Percentiles rank a stretch among this genome's conserved stretches.
Evolutionary conservation across 2,329 filamentous ascomycete species (phyloP).

Genomic region (Bertia moriformis): DNA sequence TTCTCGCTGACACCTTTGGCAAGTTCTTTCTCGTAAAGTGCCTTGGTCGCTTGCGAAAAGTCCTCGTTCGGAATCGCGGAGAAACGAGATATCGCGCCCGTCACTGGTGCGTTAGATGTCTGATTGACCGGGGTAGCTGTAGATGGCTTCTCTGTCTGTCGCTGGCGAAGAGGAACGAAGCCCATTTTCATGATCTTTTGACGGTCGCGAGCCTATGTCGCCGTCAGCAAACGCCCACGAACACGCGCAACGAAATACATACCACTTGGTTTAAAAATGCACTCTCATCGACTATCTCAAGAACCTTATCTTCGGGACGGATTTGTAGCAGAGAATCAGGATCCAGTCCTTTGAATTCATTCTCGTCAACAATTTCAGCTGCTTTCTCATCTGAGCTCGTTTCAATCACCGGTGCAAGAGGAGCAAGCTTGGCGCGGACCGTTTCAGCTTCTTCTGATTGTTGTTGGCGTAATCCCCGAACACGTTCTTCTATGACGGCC

Average conservation of each 20-base stretch:
- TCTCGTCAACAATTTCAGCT: background rate
- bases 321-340: background rate
- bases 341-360: background rate
- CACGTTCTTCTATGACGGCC: conserved; percentile 56
- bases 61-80: conserved; percentile 58
- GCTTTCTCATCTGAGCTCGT: conserved; percentile 1
- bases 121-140: conserved; percentile 14
- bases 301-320: background rate
- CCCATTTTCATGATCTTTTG: conserved; percentile 1
- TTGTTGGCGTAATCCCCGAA: conserved; percentile 49
- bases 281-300: background rate
- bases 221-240: background rate
- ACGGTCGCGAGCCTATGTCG: background rate
- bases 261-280: background rate
- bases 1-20: conserved; percentile 83
- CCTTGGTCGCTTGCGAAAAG: conserved; percentile 74
- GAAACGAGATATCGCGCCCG: conserved; percentile 51
- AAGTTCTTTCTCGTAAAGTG: conserved; percentile 81
- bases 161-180: conserved; percentile 1
- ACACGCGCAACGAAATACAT: background rate
- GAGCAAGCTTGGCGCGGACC: conserved; percentile 22
- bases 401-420: conserved; percentile 8
- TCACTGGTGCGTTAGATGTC: conserved; percentile 24
- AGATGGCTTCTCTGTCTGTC: conserved; percentile 2
- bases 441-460: conserved; percentile 52